Base-by-base conservation (phyloP, 1,284 basidiomycete genomes). In the Amylostereum chailletii region DNA sequence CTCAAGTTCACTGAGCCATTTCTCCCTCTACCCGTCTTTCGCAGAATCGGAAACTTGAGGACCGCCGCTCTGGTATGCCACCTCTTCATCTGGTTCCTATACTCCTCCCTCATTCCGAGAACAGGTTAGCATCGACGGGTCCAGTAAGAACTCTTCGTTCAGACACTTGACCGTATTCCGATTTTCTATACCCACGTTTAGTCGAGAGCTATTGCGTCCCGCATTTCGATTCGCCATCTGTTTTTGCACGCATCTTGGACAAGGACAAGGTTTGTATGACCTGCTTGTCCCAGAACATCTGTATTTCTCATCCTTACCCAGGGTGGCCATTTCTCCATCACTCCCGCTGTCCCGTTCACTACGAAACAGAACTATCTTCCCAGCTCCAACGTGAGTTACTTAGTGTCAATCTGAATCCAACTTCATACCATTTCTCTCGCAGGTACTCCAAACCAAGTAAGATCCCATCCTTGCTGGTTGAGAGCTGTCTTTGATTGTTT, bases 311-410 rank as follows among this genome's bases (percentile, higher is more conserved):
- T 32, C 11, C 4, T 26, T 34, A 36, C 11, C 2, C 38, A 89
- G 75, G 94, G 93, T n/a, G 93, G 93, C 0, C 93, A 96, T 63
- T 95, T 94, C 64, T 88, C 83, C 4, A 83, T 95, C 60, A 81
- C 77, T 7, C 90, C 90, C 0, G 78, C 72, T 4, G 68, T 76
- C 19, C 68, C 77, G 0, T 89, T 83, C 58, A 75, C 76, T 4
- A 79, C 83, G 7, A 94, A 93, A 65, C 91, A 94, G 63, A 87
- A 85, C 55, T 94, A 94, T 61, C 72, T 90, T 26, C 90, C 91
- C 0, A 90, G 83, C 58, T 90, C 89, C 5, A 94, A 94, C 66
- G 83, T 93, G 53, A 44, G 72, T 62, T 26, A 3, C 30, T 36
- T 42, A 37, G 30, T 41, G 33, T 34, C 47, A 45, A 29, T n/a